Conservation (phyloP, 768 basidiomycete genomes). For the Trichaptum fuscoviolaceum region DNA sequence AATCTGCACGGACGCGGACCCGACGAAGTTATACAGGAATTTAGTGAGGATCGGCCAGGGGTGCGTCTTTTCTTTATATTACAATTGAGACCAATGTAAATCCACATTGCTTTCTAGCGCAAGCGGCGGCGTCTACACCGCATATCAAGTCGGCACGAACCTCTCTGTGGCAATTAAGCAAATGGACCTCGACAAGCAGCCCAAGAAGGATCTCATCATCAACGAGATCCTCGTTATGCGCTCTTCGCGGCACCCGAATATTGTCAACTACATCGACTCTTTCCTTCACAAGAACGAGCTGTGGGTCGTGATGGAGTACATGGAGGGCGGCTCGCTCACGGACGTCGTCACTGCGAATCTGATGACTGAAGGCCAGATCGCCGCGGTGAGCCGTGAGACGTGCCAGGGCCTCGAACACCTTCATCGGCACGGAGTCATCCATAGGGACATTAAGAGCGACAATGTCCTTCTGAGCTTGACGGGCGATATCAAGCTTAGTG, state of each 20-base stretch:
- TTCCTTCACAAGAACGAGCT: constrained; percentile 97
- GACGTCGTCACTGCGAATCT: constrained; percentile 94
- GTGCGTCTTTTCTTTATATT: constrained; percentile 38
- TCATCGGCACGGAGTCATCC: constrained; percentile 95
- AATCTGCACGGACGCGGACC: constrained; percentile 97
- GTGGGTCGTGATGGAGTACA: constrained; percentile 99
- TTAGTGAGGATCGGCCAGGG: constrained; percentile 98
- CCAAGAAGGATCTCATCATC: constrained; percentile 99
- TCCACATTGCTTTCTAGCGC: constrained; percentile 46
- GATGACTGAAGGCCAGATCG: constrained; percentile 99
- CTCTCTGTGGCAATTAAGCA: constrained; percentile 97
- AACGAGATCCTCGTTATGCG: constrained; percentile 99
- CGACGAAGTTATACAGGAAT: constrained; percentile 86
- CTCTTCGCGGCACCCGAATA: constrained; percentile 93
- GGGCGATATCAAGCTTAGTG: constrained; percentile 98
- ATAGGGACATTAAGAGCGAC: constrained; percentile 98
- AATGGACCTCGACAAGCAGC: constrained; percentile 99
- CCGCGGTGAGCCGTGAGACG: constrained; percentile 91
- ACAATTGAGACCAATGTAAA: constrained; percentile 4
- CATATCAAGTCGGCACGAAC: constrained; percentile 95
- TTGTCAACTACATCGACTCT: constrained; percentile 99
- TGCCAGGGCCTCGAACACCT: constrained; percentile 91
- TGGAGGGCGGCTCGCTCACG: constrained; percentile 94
- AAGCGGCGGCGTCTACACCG: constrained; percentile 96
- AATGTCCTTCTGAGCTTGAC: constrained; percentile 89